Percentiles rank a stretch among this genome's conserved stretches.
phyloP scores from a whole-genome alignment of 208 protist genomes.

The Trypanosomatidae sp. region DNA sequence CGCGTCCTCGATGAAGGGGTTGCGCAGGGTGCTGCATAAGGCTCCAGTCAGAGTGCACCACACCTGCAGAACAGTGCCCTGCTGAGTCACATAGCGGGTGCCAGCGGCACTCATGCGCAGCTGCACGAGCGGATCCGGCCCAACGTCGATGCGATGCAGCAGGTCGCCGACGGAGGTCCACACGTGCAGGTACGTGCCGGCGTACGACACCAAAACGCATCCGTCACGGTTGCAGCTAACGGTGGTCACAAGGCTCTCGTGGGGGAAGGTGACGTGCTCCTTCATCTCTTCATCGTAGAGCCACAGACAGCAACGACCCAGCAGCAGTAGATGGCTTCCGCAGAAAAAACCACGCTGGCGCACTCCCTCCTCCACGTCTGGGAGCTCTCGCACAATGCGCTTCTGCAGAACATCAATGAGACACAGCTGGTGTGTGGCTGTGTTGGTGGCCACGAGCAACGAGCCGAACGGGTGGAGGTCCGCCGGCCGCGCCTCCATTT shows the following conservation, averaged over 20 bases:
- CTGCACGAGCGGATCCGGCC: slow-evolving; percentile 52
- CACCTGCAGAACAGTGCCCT: slow-evolving; percentile 49
- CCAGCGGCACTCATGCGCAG: slow-evolving; percentile 64
- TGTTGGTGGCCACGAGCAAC: slow-evolving; percentile 44
- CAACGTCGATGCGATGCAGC: slow-evolving; percentile 59
- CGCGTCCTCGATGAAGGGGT: slow-evolving; percentile 30
- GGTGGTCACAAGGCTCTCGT: slow-evolving; percentile 53
- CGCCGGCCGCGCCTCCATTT: slow-evolving; percentile 25
- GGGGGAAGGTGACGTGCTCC: slow-evolving; percentile 35
- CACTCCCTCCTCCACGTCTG: slow-evolving; percentile 36
- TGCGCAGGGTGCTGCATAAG: slow-evolving; percentile 31
- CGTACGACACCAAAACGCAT: slow-evolving; percentile 60
- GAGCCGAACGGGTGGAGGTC: slow-evolving; percentile 55
- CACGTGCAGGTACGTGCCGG: slow-evolving; percentile 60
- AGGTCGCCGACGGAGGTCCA: slow-evolving; percentile 67
- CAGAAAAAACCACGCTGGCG: slow-evolving; percentile 56
- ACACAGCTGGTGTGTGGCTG: slow-evolving; percentile 33
- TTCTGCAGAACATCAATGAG: slow-evolving; percentile 74
- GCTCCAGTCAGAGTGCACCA: slow-evolving; percentile 66
- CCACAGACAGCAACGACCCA: slow-evolving; percentile 41
- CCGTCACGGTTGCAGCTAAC: slow-evolving; percentile 62
- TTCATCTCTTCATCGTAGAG: slow-evolving; percentile 47
- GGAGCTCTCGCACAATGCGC: slow-evolving; percentile 49
- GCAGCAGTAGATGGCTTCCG: slow-evolving; percentile 52
- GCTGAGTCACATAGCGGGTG: slow-evolving; percentile 50